A percentile compares a stretch with the other conserved stretches of the same genome.
phyloP scores from a whole-genome alignment of 1,284 basidiomycete species.

The Leccinum subrobustum region DNA sequence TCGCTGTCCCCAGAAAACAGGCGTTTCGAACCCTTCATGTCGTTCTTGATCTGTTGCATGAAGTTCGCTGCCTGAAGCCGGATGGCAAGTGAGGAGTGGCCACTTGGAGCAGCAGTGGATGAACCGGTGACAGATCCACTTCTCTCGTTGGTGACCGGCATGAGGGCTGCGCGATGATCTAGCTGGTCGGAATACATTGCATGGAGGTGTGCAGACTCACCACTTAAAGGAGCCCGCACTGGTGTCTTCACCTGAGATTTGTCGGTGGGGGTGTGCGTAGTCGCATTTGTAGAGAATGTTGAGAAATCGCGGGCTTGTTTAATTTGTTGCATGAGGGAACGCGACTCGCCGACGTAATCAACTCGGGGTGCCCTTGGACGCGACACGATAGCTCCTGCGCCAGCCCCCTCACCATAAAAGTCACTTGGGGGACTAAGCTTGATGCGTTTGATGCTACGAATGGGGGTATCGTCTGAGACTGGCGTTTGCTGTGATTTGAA shows the following conservation, averaged over 20 bases:
- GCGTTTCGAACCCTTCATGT: constrained; percentile 69
- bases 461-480: constrained; percentile 41
- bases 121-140: constrained; percentile 19
- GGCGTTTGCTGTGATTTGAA: constrained; percentile 45
- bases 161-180: constrained; percentile 13
- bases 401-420: constrained; percentile 46
- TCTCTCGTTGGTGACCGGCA: constrained; percentile 12
- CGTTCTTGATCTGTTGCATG: constrained; percentile 81
- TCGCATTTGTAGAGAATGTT: constrained; percentile 60
- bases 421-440: constrained; percentile 66
- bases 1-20: constrained; percentile 67
- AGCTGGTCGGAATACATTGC: constrained; percentile 1
- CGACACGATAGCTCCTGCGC: constrained; percentile 46
- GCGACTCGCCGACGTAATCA: constrained; percentile 73
- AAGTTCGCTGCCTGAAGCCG: constrained; percentile 73
- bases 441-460: constrained; percentile 73
- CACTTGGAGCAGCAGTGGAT: constrained; percentile 31
- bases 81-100: constrained; percentile 62
- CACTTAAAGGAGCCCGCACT: constrained; percentile 1
- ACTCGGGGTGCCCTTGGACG: constrained; percentile 46
- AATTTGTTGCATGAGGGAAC: constrained; percentile 72
- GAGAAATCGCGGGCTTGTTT: constrained; percentile 72
- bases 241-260: constrained; percentile 10
- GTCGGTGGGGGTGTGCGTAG: constrained; percentile 28
- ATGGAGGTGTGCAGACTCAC: constrained; percentile 15